These are phyloP conservation scores for Diplosphaera chodatii DNA, from an alignment of 139 green algal species.

Conservation along the genomic window DNA sequence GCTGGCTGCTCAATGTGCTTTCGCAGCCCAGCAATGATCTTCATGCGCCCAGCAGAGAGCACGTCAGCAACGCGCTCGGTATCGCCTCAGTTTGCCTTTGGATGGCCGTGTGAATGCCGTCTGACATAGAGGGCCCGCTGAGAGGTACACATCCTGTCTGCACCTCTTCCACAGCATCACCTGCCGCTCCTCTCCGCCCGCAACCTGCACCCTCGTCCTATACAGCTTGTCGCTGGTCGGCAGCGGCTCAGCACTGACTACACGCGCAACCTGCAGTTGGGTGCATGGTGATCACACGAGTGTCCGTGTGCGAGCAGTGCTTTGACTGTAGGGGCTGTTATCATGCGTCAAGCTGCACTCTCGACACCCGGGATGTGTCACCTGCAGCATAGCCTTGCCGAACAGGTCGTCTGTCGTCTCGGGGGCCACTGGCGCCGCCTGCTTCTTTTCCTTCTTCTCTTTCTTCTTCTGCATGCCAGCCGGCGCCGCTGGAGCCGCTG, in stretches of 20 bases:
- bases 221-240: constrained; percentile 44
- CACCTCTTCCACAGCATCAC: constrained; percentile 7
- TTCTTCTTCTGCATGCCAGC: neutral
- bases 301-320: too few relatives aligned
- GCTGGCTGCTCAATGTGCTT: constrained; percentile 4
- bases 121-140: too few relatives aligned
- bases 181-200: constrained; percentile 26
- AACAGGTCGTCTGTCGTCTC: neutral
- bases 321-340: too few relatives aligned
- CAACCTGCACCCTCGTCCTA: constrained; percentile 35
- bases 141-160: neutral
- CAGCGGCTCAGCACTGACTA: constrained; percentile 19
- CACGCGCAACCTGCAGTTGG: constrained; percentile 22
- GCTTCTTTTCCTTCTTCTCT: neutral
- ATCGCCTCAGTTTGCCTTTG: too few relatives aligned
- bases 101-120: too few relatives aligned
- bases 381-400: neutral
- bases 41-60: too few relatives aligned
- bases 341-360: too few relatives aligned
- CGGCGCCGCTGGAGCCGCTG: too few relatives aligned
- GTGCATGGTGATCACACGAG: too few relatives aligned
- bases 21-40: constrained; percentile 18
- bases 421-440: too few relatives aligned
- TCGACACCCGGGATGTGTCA: neutral
- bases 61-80: too few relatives aligned